Conservation (phyloP, 1,284 basidiomycete species). For the Ganoderma boninense region DNA sequence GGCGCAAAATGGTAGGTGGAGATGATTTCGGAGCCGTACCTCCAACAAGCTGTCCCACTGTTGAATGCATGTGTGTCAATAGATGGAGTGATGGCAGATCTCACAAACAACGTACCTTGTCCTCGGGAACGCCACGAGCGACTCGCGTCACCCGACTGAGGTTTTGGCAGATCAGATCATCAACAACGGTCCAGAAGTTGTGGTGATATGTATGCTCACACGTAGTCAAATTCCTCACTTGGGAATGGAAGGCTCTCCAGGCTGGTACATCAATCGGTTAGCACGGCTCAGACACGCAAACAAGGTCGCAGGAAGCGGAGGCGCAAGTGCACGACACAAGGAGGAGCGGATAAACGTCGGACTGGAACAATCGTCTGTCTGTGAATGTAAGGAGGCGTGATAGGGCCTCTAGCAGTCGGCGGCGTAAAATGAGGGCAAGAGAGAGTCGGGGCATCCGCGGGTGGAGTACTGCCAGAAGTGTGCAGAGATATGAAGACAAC, state of each 20-base stretch:
- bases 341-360: neutral
- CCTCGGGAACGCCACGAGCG: conserved; percentile 74
- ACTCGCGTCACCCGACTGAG: conserved; percentile 71
- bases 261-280: conserved; percentile 44
- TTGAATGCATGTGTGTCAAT: conserved; percentile 16
- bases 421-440: neutral
- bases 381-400: neutral
- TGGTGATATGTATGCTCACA: conserved; percentile 51
- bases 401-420: neutral
- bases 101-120: conserved; percentile 56
- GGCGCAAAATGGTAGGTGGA: conserved; percentile 11
- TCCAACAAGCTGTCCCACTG: conserved; percentile 74
- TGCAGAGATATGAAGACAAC: neutral
- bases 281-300: conserved; percentile 10
- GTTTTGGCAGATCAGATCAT: conserved; percentile 25
- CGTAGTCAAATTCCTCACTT: conserved; percentile 76
- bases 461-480: neutral
- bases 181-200: conserved; percentile 17
- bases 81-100: conserved; percentile 15
- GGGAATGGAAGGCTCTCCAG: conserved; percentile 73
- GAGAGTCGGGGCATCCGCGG: neutral
- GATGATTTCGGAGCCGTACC: conserved; percentile 35
- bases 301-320: neutral
- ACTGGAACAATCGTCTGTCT: neutral
- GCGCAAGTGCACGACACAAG: neutral